Evolutionary conservation across 1,139 yeast species (phyloP), one percentile per base, ranked within the genome.

Genomic region (Nakaseomyces nivariensis): DNA sequence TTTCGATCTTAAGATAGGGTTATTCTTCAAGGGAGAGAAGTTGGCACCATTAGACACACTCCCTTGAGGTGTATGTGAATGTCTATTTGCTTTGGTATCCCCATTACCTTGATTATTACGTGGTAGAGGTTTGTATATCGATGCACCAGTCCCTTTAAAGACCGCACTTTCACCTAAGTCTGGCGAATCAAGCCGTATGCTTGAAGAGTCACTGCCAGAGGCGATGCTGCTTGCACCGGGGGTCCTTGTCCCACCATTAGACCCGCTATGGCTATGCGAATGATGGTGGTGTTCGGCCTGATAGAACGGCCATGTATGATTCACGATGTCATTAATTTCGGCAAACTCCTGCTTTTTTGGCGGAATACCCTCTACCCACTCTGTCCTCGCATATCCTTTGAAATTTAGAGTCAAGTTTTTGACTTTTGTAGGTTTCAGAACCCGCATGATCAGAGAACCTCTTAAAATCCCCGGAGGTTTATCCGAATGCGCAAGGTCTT

Each of bases 341-440:
- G 67, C 65, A 54, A 78, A 81, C 26, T 79, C 83, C 27, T 73
- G 72, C 59, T 81, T 80, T 62, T 85, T 87, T 0, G 97, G 97
- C 0, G 98, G 98, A 29, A 90, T 89, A 1, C 97, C 98, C 61
- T 94, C 98, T 3, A 97, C 98, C 97, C 98, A 92, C 56, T 92
- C 97, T 0, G 98, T 92, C 55, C 86, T 73, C 43, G 87, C 79
- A 1, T 69, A 66, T 1, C 97, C 98, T 54, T 77, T 76, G 62
- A 92, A 83, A 2, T 75, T 70, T 49, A 92, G 70, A 3, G 72
- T 66, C n/a, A 92, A 78, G 37, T 79, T 67, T 66, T 85, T 88
- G 56, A 92, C 72, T 66, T 83, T 88, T 37, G 84, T 74, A 0
- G 95, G 84, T 61, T 89, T 90, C 47, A 81, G 63, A 5, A 89